Conservation (phyloP, 164 flowering plant species). For the Kingdonia uniflora region DNA sequence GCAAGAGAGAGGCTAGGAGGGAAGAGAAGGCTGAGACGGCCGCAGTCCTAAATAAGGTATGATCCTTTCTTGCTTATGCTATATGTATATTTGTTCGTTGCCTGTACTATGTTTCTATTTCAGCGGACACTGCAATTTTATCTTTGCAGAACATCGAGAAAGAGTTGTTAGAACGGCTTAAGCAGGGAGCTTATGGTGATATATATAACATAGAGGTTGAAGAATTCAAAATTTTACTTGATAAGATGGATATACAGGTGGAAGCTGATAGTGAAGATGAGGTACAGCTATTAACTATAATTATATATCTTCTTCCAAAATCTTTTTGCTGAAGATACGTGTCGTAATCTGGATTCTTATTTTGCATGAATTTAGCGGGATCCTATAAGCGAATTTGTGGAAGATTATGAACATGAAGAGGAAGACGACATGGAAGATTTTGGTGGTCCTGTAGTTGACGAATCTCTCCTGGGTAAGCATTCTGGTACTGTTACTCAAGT, state of each 20-base stretch:
- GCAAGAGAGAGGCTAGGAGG: conserved; percentile 69
- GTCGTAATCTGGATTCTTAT: neutral
- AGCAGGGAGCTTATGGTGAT: conserved; percentile 59
- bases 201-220: conserved; percentile 56
- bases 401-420: conserved; percentile 77
- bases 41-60: conserved; percentile 71
- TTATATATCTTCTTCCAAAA: no score
- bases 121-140: neutral
- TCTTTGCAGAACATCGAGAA: conserved; percentile 67
- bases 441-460: conserved; percentile 28
- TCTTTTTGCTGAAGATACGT: neutral
- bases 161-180: conserved; percentile 73
- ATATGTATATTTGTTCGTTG: neutral
- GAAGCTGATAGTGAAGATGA: conserved; percentile 19
- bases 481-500: conserved; percentile 14
- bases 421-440: conserved; percentile 96
- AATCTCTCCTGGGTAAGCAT: conserved; percentile 21
- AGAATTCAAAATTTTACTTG: conserved; percentile 38
- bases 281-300: no score
- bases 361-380: conserved; percentile 32
- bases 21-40: conserved; percentile 83
- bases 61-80: neutral
- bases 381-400: conserved; percentile 62
- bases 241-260: conserved; percentile 23
- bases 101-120: neutral